Percentiles rank a stretch among this genome's conserved stretches.
These are phyloP conservation scores for Pyrenophora seminiperda DNA, from an alignment of 2,329 filamentous ascomycete species.

Conservation along the genomic window DNA sequence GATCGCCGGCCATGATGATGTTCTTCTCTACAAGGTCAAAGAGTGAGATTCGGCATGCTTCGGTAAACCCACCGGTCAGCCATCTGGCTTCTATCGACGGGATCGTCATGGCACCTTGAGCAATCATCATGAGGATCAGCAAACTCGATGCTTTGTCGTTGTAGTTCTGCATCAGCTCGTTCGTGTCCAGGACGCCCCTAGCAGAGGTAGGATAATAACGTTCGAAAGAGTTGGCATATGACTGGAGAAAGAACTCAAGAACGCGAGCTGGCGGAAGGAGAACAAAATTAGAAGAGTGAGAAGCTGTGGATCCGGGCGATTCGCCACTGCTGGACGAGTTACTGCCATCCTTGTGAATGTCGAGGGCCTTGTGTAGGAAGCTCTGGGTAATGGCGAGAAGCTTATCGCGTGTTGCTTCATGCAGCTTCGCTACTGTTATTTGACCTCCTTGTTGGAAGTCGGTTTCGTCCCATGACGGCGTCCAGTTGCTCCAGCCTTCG, in stretches of 20 bases:
- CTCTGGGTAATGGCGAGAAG: slow-evolving; percentile 73
- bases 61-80: slow-evolving; percentile 68
- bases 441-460: slow-evolving; percentile 55
- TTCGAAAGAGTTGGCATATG: slow-evolving; percentile 68
- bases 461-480: slow-evolving; percentile 55
- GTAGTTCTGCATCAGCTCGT: slow-evolving; percentile 65
- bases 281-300: slow-evolving; percentile 65
- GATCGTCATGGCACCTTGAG: slow-evolving; percentile 70
- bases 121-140: slow-evolving; percentile 73
- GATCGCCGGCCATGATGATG: slow-evolving; percentile 69
- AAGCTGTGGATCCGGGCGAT: slow-evolving; percentile 55
- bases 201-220: slow-evolving; percentile 69
- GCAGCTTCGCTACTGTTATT: slow-evolving; percentile 55
- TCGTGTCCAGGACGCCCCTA: slow-evolving; percentile 66
- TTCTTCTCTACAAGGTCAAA: slow-evolving; percentile 76
- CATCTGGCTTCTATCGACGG: slow-evolving; percentile 68
- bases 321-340: slow-evolving; percentile 50
- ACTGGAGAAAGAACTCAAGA: slow-evolving; percentile 69
- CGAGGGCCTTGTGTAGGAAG: slow-evolving; percentile 72
- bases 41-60: slow-evolving; percentile 73
- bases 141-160: slow-evolving; percentile 70
- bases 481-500: slow-evolving; percentile 59
- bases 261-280: slow-evolving; percentile 69
- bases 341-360: slow-evolving; percentile 65
- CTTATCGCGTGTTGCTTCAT: slow-evolving; percentile 66